phyloP scores from a whole-genome alignment of 2,329 filamentous ascomycete genomes.

The Cladophialophora psammophila region DNA sequence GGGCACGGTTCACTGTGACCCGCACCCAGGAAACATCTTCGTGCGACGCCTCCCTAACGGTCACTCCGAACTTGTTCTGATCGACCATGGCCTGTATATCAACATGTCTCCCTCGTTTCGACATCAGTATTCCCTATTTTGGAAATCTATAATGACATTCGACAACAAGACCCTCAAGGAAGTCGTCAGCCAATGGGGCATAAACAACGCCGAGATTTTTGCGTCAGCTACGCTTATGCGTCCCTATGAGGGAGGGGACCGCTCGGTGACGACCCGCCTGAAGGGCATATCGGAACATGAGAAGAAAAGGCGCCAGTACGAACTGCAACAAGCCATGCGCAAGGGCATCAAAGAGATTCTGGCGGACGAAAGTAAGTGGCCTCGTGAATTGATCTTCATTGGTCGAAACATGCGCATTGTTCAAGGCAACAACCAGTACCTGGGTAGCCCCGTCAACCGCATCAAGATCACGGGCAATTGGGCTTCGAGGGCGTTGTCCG shows the following conservation, averaged over 20 bases:
- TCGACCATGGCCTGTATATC: slow-evolving; percentile 96
- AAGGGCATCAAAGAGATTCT: slow-evolving; percentile 80
- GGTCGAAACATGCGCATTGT: slow-evolving; percentile 91
- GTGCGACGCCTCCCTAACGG: slow-evolving; percentile 83
- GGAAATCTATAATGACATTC: slow-evolving; percentile 92
- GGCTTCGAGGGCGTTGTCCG: slow-evolving; percentile 83
- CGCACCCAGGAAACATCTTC: slow-evolving; percentile 97
- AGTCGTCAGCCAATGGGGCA: slow-evolving; percentile 82
- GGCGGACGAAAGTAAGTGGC: slow-evolving; percentile 85
- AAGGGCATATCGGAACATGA: slow-evolving; percentile 62
- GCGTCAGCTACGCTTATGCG: slow-evolving; percentile 88
- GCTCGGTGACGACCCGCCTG: slow-evolving; percentile 68
- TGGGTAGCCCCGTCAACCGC: slow-evolving; percentile 86
- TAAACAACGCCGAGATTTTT: slow-evolving; percentile 88
- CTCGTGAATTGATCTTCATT: slow-evolving; percentile 89
- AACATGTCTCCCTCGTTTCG: slow-evolving; percentile 85
- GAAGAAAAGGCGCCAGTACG: slow-evolving; percentile 69
- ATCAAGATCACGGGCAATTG: slow-evolving; percentile 93
- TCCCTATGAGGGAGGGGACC: slow-evolving; percentile 86
- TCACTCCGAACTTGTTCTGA: slow-evolving; percentile 87
- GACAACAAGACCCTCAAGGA: slow-evolving; percentile 80
- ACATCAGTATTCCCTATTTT: slow-evolving; percentile 86
- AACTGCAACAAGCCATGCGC: slow-evolving; percentile 77
- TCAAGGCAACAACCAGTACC: slow-evolving; percentile 89
- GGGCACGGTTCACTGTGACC: slow-evolving; percentile 95